Conservation (phyloP, 257 asterid genomes). For the Ilex aquifolium region DNA sequence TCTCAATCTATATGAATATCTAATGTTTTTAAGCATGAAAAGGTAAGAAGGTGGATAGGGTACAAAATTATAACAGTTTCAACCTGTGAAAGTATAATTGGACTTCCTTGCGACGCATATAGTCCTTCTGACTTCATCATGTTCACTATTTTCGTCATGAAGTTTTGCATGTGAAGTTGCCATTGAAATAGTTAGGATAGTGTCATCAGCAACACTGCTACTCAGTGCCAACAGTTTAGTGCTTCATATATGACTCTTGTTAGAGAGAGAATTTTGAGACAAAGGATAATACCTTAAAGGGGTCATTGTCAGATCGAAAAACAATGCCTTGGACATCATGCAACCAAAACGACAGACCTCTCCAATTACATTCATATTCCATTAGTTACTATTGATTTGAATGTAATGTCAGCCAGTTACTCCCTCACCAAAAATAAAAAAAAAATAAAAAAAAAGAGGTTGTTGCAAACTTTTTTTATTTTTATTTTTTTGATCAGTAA, state of each 20-base stretch:
- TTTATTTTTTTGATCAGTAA: no score
- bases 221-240: not conserved
- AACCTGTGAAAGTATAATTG: slow-evolving; percentile 83
- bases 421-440: no score
- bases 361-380: slow-evolving; percentile 8
- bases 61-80: no score
- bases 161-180: slow-evolving; percentile 66
- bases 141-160: slow-evolving; percentile 59
- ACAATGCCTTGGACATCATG: slow-evolving; percentile 63
- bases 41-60: not conserved
- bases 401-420: no score
- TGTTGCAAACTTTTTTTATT: no score
- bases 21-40: not conserved
- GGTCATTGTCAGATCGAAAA: slow-evolving; percentile 70
- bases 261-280: not conserved
- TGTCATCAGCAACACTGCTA: not conserved
- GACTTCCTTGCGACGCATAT: slow-evolving; percentile 91
- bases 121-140: slow-evolving; percentile 69
- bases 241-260: no score
- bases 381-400: no score
- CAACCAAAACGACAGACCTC: slow-evolving; percentile 90
- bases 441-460: no score
- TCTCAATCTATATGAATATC: slow-evolving; percentile 54
- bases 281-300: slow-evolving; percentile 48
- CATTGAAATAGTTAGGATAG: not conserved